Base-by-base conservation (phyloP, 202 grass and related monocot genomes). In the Digitaria exilis region DNA sequence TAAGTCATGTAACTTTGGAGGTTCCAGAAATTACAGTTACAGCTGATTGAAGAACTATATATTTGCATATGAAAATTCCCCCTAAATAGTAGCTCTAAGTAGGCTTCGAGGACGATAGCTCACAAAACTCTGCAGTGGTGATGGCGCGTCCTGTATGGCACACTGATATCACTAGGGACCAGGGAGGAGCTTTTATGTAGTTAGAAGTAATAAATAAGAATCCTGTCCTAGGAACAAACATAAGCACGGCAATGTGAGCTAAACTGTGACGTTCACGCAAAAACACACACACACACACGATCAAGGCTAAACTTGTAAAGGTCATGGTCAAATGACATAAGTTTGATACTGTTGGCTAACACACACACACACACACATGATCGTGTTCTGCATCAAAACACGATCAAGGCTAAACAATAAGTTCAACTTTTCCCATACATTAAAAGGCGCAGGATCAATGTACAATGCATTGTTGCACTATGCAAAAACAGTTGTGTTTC, bases 1-100 rank as follows among this genome's bases (percentile, higher is more conserved):
- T 19, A 84, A 78, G 41, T 17, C 26, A 35, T 54, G 29, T 37
- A 85, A 39, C n/a, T 30, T 58, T 28, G 42, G 60, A 46, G 42
- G n/a, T 48, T 68, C 54, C 52, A 21, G 37, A 49, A 78, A 39
- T n/a, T 71, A 41, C 10, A 73, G 48, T 31, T 73, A 31, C 26
- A 54, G 49, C 46, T n/a, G 46, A 52, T 21, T 34, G 46, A 73
- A 52, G 30, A 51, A 71, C 37, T 39, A 39, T 39, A 39, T 39
- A 39, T 39, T 61, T 60, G 42, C 9, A 61, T 69, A 17, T 84
- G 19, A 37, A 61, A 30, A n/a, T n/a, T n/a, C n/a, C 35, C 21
- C 42, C 52, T 50, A 69, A 73, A 59, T 83, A 77, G 51, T 22
- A 69, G 11, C 39, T 69, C 7, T 60, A 5, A 3, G 5, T 59